Conservation (phyloP, 108 stramenopile species). For the Asterionellopsis glacialis region DNA sequence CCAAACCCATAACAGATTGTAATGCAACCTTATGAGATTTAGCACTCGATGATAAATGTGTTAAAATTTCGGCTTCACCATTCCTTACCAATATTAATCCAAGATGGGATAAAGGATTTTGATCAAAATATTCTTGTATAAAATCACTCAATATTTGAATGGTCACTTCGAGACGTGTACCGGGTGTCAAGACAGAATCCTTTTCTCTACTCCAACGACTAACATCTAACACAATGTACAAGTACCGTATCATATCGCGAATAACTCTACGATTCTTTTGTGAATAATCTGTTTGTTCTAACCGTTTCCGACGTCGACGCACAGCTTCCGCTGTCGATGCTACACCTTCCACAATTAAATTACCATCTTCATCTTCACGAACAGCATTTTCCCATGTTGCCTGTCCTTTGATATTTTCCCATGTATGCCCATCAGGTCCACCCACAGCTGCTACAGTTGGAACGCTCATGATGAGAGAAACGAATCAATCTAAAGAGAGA, state of each 20-base stretch:
- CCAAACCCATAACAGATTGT: conserved; percentile 37
- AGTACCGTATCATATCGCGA: conserved; percentile 85
- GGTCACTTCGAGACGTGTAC: conserved; percentile 58
- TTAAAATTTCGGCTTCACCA: conserved; percentile 81
- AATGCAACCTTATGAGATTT: conserved; percentile 67
- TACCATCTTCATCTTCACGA: conserved; percentile 79
- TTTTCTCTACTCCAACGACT: conserved; percentile 69
- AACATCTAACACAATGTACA: conserved; percentile 69
- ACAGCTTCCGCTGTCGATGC: conserved; percentile 53
- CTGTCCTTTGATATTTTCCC: conserved; percentile 60
- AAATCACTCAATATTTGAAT: conserved; percentile 51
- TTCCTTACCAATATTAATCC: conserved; percentile 61
- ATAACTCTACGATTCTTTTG: conserved; percentile 58
- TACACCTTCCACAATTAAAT: conserved; percentile 52
- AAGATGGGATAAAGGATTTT: conserved; percentile 82
- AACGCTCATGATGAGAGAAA: no score
- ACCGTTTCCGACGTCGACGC: conserved; percentile 61
- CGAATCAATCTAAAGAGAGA: no score
- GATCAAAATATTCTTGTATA: conserved; percentile 75
- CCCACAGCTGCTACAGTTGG: no score
- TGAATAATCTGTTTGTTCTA: conserved; percentile 69
- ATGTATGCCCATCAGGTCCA: conserved; percentile 30
- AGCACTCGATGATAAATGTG: conserved; percentile 53
- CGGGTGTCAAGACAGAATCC: conserved; percentile 64
- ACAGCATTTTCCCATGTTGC: conserved; percentile 72